Conservation (phyloP, 2,329 filamentous ascomycete species). For the Aspergillus ochraceus region DNA sequence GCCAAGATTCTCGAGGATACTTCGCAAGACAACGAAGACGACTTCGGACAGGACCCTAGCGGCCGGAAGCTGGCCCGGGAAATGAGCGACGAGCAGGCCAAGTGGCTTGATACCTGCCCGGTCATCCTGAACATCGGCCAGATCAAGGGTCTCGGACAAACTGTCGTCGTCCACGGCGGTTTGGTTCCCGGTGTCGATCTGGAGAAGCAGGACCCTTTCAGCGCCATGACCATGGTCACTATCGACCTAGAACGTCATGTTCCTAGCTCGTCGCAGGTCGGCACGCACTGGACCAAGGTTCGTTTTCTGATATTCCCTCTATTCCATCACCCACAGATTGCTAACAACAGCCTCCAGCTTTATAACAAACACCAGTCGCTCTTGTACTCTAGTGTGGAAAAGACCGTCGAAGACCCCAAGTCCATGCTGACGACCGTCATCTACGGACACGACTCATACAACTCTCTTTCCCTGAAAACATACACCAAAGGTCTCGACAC, state of each 20-base stretch:
- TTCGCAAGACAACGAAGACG: slow-evolving; percentile 28
- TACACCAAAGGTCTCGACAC: slow-evolving; percentile 87
- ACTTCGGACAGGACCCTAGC: slow-evolving; percentile 23
- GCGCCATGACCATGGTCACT: slow-evolving; percentile 90
- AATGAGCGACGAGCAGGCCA: slow-evolving; percentile 59
- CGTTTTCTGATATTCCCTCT: slow-evolving; percentile 9
- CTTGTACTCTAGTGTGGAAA: slow-evolving; percentile 23
- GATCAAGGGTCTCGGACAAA: slow-evolving; percentile 59
- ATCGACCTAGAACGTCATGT: slow-evolving; percentile 64
- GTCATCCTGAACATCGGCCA: slow-evolving; percentile 74
- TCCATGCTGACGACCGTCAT: slow-evolving; percentile 64
- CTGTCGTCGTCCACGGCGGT: slow-evolving; percentile 82
- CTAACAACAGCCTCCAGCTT: slow-evolving; percentile 31
- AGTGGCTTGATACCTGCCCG: slow-evolving; percentile 70
- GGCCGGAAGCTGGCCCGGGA: slow-evolving; percentile 58
- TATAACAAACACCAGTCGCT: slow-evolving; percentile 52
- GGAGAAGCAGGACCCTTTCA: slow-evolving; percentile 70
- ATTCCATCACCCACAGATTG: background rate
- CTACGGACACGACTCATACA: slow-evolving; percentile 82
- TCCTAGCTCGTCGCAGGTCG: slow-evolving; percentile 53
- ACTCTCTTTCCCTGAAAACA: slow-evolving; percentile 64
- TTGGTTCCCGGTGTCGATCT: slow-evolving; percentile 74
- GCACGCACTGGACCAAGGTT: slow-evolving; percentile 66
- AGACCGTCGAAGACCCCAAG: slow-evolving; percentile 17
- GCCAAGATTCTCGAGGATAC: slow-evolving; percentile 18